Percentiles rank a stretch among this genome's conserved stretches.
phyloP scores from a whole-genome alignment of 108 stramenopile genomes.

The Nitzschia sp. region DNA sequence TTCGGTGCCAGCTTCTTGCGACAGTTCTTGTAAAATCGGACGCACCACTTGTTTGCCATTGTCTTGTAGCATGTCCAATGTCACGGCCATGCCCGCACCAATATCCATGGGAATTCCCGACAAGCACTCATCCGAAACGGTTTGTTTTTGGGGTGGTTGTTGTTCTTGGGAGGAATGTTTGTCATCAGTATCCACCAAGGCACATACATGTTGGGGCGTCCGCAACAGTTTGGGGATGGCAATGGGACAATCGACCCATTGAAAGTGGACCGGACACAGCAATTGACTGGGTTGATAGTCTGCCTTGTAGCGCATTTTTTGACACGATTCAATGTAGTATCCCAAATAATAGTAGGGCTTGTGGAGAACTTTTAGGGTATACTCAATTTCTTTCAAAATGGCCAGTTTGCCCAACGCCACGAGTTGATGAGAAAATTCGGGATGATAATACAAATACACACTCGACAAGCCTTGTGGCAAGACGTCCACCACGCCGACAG shows the following conservation, averaged over 20 bases:
- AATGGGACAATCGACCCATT: constrained; percentile 83
- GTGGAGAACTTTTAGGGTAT: constrained; percentile 46
- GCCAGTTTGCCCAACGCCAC: constrained; percentile 90
- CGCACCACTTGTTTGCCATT: constrained; percentile 67
- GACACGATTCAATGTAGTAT: constrained; percentile 93
- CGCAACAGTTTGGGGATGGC: constrained; percentile 47
- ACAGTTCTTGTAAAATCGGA: constrained; percentile 66
- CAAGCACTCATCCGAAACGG: constrained; percentile 12
- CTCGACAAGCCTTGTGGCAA: constrained; percentile 90
- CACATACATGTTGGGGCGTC: constrained; percentile 23
- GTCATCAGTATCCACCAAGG: constrained; percentile 11
- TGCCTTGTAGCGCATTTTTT: constrained; percentile 97
- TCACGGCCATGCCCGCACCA: constrained; percentile 51
- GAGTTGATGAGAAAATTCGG: constrained; percentile 62
- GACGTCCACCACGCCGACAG: constrained; percentile 93
- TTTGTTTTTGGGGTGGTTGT: not conserved
- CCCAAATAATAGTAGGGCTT: constrained; percentile 93
- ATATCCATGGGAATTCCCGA: constrained; percentile 52
- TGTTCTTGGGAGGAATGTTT: too few relatives aligned
- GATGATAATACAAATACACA: constrained; percentile 97
- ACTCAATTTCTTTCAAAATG: constrained; percentile 94
- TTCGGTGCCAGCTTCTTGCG: constrained; percentile 54
- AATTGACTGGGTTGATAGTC: constrained; percentile 93
- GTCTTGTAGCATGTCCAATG: constrained; percentile 64
- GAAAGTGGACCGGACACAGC: constrained; percentile 76